Base-by-base conservation (phyloP, 1,284 basidiomycete species). In the Sanguinoderma infundibulare region DNA sequence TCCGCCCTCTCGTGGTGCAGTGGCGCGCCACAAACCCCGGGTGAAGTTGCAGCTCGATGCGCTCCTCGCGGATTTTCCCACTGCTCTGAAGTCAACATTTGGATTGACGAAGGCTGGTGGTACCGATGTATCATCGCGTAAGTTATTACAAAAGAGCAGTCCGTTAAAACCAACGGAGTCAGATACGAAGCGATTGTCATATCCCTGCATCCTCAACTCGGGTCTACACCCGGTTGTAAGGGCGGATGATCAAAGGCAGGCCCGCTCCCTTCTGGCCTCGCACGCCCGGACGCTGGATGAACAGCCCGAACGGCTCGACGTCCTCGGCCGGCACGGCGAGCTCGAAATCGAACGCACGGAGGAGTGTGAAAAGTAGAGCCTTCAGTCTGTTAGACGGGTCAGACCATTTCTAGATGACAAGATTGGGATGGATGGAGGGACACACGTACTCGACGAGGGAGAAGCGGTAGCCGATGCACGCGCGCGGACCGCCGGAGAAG, bases 401-500 rank as follows among this genome's bases (percentile, higher is more conserved):
- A 2, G 82, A 79, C 67, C 86, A 88, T n/a, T 87, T 10, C 4
- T 22, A 28, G 7, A 15, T 5, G 32, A 28, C 14, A n/a, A 34
- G 12, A 4, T 34, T 7, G 28, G n/a, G 24, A 46, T 10, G 10
- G 47, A 14, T 22, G 8, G 7, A n/a, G 12, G 35, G 14, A 44
- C 14, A 35, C 20, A 72, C 78, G 62, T 65, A 87, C 85, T 92
- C 89, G 20, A 85, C 77, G 24, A 92, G 67, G 1, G 89, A 82
- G 69, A 92, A 91, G 5, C 87, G 83, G 70, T 87, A 91, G 0
- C 90, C 90, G 46, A 89, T 89, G 68, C 87, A 89, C 1, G 85
- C 79, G 36, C 81, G 80, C 7, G 85, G 80, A 0, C 87, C 87
- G 22, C 83, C 83, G 3, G 86, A 66, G 78, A 91, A 91, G 1